A percentile compares a stretch with the other conserved stretches of the same genome.
Evolutionary conservation across 2,329 filamentous ascomycete genomes (phyloP).

Genomic region (Fusarium sororula): DNA sequence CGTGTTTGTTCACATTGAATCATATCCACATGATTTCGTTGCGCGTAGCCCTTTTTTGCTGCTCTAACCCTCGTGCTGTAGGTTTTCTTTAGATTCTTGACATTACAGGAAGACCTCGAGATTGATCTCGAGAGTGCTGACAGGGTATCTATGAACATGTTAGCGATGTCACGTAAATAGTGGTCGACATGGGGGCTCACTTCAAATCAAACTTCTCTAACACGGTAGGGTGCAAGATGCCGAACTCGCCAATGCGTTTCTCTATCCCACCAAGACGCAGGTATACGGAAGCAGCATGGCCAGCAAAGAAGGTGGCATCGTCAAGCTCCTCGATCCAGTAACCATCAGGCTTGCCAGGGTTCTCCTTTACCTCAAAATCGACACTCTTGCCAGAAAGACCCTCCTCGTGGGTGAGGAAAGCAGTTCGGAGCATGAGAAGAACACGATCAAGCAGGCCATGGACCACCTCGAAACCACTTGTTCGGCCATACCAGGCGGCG

Average conservation of each 20-base stretch:
- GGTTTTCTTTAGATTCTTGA: slow-evolving; percentile 13
- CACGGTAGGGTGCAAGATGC: slow-evolving; percentile 92
- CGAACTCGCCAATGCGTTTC: slow-evolving; percentile 85
- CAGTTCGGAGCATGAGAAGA: slow-evolving; percentile 88
- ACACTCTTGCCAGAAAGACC: slow-evolving; percentile 63
- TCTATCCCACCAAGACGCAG: slow-evolving; percentile 79
- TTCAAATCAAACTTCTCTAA: slow-evolving; percentile 92
- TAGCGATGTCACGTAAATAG: slow-evolving; percentile 13
- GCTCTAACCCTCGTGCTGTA: slow-evolving; percentile 18
- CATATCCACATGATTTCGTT: slow-evolving; percentile 31
- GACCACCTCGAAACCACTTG: slow-evolving; percentile 92
- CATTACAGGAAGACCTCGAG: slow-evolving; percentile 87
- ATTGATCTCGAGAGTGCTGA: slow-evolving; percentile 94
- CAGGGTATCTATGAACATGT: slow-evolving; percentile 73
- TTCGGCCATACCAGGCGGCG: slow-evolving; percentile 95
- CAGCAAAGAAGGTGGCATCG: slow-evolving; percentile 90
- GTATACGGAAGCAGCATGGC: slow-evolving; percentile 87
- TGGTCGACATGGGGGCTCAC: slow-evolving; percentile 54
- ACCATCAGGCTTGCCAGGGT: slow-evolving; percentile 69
- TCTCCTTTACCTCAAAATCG: slow-evolving; percentile 62
- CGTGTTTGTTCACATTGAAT: slow-evolving; percentile 30
- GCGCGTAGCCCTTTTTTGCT: neutral
- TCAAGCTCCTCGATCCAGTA: slow-evolving; percentile 97
- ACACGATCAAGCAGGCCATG: slow-evolving; percentile 93
- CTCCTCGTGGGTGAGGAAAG: slow-evolving; percentile 81